Conservation (phyloP, 2,329 filamentous ascomycete genomes). For the Fusarium metavorans region DNA sequence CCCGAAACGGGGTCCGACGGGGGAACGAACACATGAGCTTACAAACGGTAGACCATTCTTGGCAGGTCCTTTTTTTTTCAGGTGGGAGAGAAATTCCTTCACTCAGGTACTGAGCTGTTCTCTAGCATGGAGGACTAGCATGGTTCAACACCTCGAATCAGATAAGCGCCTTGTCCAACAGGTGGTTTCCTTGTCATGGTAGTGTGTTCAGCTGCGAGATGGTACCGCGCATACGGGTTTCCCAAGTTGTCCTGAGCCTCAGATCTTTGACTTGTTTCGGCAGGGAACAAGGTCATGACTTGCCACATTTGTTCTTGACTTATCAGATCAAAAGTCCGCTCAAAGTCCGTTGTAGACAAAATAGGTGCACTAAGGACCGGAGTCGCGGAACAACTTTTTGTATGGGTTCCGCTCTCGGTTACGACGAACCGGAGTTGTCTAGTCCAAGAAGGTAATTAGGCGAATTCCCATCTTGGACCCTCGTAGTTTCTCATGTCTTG, state of each 20-base stretch:
- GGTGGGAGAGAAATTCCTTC: not conserved
- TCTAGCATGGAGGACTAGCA: not conserved
- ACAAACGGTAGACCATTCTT: not conserved
- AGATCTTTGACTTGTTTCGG: not conserved
- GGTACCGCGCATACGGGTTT: not conserved
- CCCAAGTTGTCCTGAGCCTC: not conserved
- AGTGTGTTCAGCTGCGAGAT: not conserved
- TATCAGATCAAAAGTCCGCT: not conserved
- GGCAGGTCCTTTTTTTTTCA: not conserved
- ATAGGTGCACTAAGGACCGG: not conserved
- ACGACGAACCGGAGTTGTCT: not conserved
- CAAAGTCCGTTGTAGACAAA: not conserved
- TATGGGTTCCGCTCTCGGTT: not conserved
- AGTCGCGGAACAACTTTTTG: not conserved
- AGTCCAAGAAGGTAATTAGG: not conserved
- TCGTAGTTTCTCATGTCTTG: not conserved
- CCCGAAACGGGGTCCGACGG: not conserved
- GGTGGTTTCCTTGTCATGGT: not conserved
- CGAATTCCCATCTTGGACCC: not conserved
- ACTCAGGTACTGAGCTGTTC: not conserved
- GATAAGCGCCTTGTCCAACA: not conserved
- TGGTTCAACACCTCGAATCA: not conserved
- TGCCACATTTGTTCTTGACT: not conserved
- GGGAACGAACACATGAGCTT: not conserved
- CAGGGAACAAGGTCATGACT: not conserved